phyloP scores from a whole-genome alignment of 2,329 filamentous ascomycete species.

The Cadophora gregata region DNA sequence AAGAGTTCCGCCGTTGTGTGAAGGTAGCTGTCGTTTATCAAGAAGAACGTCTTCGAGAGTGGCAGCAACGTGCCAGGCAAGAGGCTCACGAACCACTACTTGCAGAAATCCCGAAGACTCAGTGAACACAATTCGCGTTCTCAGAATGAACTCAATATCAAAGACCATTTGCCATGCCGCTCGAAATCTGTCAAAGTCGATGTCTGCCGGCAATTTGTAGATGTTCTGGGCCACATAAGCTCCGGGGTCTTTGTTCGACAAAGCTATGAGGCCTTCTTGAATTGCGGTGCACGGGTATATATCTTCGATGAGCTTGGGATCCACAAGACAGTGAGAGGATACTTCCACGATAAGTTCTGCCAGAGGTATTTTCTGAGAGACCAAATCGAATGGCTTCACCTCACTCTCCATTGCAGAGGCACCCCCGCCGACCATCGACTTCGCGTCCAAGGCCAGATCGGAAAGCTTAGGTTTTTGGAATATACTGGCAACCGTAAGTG shows the following conservation, averaged over 20 bases:
- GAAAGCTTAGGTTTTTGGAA: slow-evolving; percentile 50
- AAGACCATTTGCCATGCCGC: slow-evolving; percentile 26
- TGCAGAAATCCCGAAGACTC: slow-evolving; percentile 35
- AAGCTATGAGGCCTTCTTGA: slow-evolving; percentile 47
- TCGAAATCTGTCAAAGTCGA: slow-evolving; percentile 33
- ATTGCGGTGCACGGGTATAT: slow-evolving; percentile 47
- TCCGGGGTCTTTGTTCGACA: slow-evolving; percentile 43
- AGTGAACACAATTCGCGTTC: slow-evolving; percentile 39
- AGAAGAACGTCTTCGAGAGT: neutral
- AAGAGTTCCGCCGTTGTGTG: neutral
- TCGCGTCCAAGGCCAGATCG: slow-evolving; percentile 45
- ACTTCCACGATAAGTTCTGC: neutral
- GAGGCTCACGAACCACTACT: slow-evolving; percentile 25
- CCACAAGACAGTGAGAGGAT: slow-evolving; percentile 10
- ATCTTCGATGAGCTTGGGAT: slow-evolving; percentile 41
- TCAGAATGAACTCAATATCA: slow-evolving; percentile 20
- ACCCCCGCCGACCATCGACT: neutral
- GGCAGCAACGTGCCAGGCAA: slow-evolving; percentile 21
- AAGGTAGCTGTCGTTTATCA: neutral
- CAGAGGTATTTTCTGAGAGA: neutral
- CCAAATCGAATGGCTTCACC: neutral
- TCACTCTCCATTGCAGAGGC: neutral
- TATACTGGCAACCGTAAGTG: slow-evolving; percentile 49
- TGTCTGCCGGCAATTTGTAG: slow-evolving; percentile 29
- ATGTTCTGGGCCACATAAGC: slow-evolving; percentile 45